Percentiles rank a stretch among this genome's conserved stretches.
Conservation (phyloP, 1,284 basidiomycete species). For the Coriolopsis trogii region DNA sequence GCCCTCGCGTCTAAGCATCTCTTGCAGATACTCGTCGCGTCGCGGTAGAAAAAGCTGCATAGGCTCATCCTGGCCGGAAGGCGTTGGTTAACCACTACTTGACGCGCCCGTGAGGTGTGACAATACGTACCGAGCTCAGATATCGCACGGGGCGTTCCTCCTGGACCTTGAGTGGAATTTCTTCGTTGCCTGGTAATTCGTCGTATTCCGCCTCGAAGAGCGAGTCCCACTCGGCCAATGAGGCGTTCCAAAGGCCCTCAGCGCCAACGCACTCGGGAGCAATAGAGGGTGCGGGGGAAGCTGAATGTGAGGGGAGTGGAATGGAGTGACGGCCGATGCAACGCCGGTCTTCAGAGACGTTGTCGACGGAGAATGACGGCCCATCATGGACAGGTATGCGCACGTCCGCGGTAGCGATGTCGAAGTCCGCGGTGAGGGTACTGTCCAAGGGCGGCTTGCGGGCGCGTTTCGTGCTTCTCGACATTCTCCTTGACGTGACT, state of each 20-base stretch:
- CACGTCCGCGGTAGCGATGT: background rate
- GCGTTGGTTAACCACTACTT: background rate
- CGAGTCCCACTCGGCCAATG: background rate
- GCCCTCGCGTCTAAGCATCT: background rate
- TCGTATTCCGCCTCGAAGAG: background rate
- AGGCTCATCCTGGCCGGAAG: background rate
- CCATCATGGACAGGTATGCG: background rate
- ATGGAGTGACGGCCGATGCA: background rate
- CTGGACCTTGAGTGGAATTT: background rate
- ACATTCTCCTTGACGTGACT: background rate
- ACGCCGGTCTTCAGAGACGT: background rate
- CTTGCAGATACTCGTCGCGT: background rate
- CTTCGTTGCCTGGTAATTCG: background rate
- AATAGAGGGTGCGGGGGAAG: background rate
- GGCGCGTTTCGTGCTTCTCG: background rate
- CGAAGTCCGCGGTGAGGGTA: background rate
- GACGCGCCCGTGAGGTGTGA: background rate
- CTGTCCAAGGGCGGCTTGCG: background rate
- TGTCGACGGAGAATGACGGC: background rate
- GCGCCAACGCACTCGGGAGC: too few species aligned
- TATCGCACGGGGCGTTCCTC: background rate
- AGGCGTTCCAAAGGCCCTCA: too few species aligned
- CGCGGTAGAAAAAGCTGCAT: slow-evolving; percentile 1
- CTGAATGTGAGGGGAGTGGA: background rate
- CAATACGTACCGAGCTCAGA: background rate